Conservation (phyloP, 1,284 basidiomycete species). For the Mycena sp. region DNA sequence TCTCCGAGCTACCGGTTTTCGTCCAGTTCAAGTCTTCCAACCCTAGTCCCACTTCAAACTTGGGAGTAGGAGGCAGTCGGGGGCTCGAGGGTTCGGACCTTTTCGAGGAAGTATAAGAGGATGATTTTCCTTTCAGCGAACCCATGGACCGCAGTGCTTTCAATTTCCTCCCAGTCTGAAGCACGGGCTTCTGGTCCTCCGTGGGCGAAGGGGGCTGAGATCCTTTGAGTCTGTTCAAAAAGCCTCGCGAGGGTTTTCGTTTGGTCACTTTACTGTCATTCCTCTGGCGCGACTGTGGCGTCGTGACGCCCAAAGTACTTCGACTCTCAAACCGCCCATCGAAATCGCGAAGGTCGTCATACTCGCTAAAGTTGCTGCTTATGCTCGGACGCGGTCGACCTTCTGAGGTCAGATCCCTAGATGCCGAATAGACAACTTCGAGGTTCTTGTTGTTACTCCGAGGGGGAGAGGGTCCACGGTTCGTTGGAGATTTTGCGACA, state of each 20-base stretch:
- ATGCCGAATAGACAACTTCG: constrained; percentile 44
- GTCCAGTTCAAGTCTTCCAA: constrained; percentile 67
- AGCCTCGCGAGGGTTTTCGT: constrained; percentile 71
- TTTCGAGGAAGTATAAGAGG: constrained; percentile 28
- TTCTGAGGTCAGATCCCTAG: constrained; percentile 39
- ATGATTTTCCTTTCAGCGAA: constrained; percentile 63
- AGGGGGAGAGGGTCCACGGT: constrained; percentile 36
- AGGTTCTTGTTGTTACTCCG: constrained; percentile 42
- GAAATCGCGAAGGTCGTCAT: constrained; percentile 85
- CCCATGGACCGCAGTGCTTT: constrained; percentile 83
- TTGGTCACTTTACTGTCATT: constrained; percentile 50
- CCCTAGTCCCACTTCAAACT: constrained; percentile 67
- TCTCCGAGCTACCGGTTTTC: constrained; percentile 43
- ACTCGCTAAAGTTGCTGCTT: constrained; percentile 79
- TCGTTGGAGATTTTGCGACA: constrained; percentile 39
- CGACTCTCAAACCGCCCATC: constrained; percentile 84
- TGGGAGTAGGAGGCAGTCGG: constrained; percentile 59
- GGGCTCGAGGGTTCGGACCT: constrained; percentile 54
- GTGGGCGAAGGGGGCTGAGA: constrained; percentile 53
- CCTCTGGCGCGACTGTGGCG: constrained; percentile 48
- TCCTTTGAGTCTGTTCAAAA: constrained; percentile 69
- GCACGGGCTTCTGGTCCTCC: constrained; percentile 44
- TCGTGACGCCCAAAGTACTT: constrained; percentile 71
- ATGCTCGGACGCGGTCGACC: constrained; percentile 64
- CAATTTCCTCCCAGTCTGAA: constrained; percentile 59